phyloP scores from a whole-genome alignment of 306 rosid genomes.

The Pyrus pyrifolia region DNA sequence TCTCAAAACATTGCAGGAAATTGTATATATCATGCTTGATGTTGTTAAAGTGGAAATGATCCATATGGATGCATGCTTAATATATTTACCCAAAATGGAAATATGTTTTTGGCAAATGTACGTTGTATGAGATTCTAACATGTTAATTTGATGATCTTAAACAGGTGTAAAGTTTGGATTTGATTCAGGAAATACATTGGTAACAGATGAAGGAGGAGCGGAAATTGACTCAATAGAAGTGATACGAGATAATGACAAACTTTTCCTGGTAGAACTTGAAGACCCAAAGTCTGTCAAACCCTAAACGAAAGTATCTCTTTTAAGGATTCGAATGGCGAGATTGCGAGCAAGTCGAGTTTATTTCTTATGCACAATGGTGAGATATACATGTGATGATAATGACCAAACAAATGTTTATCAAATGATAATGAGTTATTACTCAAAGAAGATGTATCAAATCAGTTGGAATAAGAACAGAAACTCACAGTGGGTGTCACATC shows the following conservation, averaged over 20 bases:
- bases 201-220: conserved; percentile 74
- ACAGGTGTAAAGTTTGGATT: conserved; percentile 67
- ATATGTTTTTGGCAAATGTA: background rate
- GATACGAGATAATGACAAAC: conserved; percentile 80
- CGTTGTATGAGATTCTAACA: background rate
- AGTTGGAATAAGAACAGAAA: background rate
- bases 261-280: conserved; percentile 45
- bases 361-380: no score
- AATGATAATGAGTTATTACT: no score
- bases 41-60: no score
- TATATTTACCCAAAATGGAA: background rate
- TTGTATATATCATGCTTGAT: no score
- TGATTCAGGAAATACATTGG: conserved; percentile 37
- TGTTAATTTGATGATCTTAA: conserved; percentile 2
- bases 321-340: no score
- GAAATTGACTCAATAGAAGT: conserved; percentile 68
- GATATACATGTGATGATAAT: no score
- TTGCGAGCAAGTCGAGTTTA: no score
- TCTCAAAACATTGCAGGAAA: no score
- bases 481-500: background rate
- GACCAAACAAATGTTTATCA: no score
- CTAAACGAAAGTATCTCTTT: no score
- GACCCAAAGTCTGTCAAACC: background rate
- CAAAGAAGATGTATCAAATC: background rate
- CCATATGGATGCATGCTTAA: background rate